These are phyloP conservation scores for Arabidopsis arenosa DNA, from an alignment of 345 rosid species.

Conservation along the genomic window DNA sequence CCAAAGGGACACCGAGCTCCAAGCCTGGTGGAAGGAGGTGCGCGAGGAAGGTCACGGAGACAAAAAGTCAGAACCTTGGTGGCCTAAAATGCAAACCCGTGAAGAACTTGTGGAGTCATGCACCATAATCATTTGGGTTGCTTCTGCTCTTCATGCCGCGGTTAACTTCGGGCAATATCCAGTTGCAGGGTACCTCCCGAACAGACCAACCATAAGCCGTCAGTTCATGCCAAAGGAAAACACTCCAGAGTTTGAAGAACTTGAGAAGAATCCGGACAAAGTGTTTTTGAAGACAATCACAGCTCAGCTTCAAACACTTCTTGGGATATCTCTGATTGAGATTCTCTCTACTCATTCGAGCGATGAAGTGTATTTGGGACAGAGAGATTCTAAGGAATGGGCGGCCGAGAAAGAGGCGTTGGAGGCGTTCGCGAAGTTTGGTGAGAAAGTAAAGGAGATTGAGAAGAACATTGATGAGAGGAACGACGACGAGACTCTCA, in stretches of 20 bases:
- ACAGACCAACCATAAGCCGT: constrained; percentile 65
- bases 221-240: constrained; percentile 62
- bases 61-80: constrained; percentile 71
- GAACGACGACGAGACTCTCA: constrained; percentile 48
- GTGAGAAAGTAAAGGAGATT: constrained; percentile 51
- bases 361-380: constrained; percentile 69
- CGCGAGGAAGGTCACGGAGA: constrained; percentile 78
- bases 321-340: constrained; percentile 59
- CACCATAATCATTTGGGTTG: constrained; percentile 74
- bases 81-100: constrained; percentile 64
- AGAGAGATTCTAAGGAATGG: constrained; percentile 62
- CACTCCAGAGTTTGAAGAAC: constrained; percentile 60
- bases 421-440: constrained; percentile 56
- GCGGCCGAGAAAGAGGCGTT: constrained; percentile 52
- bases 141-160: constrained; percentile 80
- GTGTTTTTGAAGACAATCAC: constrained; percentile 59
- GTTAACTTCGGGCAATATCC: constrained; percentile 76
- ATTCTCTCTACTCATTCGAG: constrained; percentile 64
- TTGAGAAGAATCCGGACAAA: constrained; percentile 53
- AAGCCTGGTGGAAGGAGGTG: constrained; percentile 76
- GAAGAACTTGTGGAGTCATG: constrained; percentile 61
- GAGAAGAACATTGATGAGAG: constrained; percentile 50
- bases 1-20: constrained; percentile 59
- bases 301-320: constrained; percentile 53
- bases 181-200: constrained; percentile 68